Evolutionary conservation across 305 asterid genomes (phyloP), one percentile per base, ranked within the genome.

Genomic region (Petunia hybrid): DNA sequence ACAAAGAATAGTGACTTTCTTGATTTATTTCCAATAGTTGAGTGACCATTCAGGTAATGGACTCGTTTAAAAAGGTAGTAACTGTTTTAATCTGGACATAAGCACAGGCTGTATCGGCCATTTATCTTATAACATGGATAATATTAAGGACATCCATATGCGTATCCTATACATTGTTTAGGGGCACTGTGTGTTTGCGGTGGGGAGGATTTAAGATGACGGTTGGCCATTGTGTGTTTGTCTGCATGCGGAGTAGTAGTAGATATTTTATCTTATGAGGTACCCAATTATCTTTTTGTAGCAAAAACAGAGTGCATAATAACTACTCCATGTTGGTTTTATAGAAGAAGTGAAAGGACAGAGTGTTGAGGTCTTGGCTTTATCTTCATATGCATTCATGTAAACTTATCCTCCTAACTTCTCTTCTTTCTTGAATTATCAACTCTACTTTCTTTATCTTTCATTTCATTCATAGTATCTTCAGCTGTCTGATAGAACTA

Each of bases 371-470:
- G 61, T 35, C 12, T 61, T 48, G 61, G 5, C 13, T 16, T 74
- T 74, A 74, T 74, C 78, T 74, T 53, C 78, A 51, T 74, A 60
- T 74, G 12, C 65, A 60, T 60, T 22, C 65, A 60, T 60, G 65
- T 60, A 60, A 22, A 22, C 31, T 22, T 22, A 22, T 4, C 10
- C 39, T 60, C 3, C 7, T 16, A 74, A 74, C 48, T 36, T 38
- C 0, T 74, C 46, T 53, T 74, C 63, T 64, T 53, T 53, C 78
- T 74, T 53, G 36, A 74, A 53, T 51, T 53, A 13, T 51, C 36
- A 73, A 12, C 35, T 51, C 4, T 36, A 36, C 46, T 74, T 73
- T 0, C 0, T 35, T 51, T 12, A 35, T 13, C 31, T 5, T 48
- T 71, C 61, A 4, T 69, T 22, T 69, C 57, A 2, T 48, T 48